Base-by-base conservation (phyloP, 208 protist genomes). In the Plasmodiophora brassicae region DNA sequence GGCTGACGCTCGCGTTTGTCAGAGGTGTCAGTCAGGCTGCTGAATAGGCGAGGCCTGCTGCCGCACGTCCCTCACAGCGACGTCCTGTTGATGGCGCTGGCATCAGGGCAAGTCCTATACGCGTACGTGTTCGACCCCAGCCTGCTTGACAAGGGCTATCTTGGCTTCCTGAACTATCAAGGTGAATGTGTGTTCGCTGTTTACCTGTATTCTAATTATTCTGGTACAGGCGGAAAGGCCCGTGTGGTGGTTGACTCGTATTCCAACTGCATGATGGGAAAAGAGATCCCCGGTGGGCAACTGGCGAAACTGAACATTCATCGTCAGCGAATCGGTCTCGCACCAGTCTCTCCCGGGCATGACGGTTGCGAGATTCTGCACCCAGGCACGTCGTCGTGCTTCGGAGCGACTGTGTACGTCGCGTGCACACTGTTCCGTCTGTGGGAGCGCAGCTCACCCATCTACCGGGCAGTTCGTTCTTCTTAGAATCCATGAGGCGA, bases 91-190 rank as follows among this genome's bases (percentile, higher is more conserved):
- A 78, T 78, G 65, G 32, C 65, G n/a, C 65, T 78, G 65, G 32
- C 65, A 5, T 78, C 65, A 38, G 5, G 14, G 14, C 65, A 78
- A 78, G 65, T 78, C n/a, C 65, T 78, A 38, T 32, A 78, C n/a
- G 32, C 65, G 41, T 78, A 38, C 32, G 32, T 78, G 10, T 78
- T 78, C n/a, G 65, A 78, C n/a, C 20, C 32, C 5, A 32, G 41
- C 20, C 41, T 38, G 65, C 65, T 78, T 5, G 65, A 78, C n/a
- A 44, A n/a, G 5, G 65, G 14, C 20, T 78, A 78, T 38, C 5
- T 8, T 36, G 14, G 65, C 32, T 78, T 78, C n/a, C 65, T 78
- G 32, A 38, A 78, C 41, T 78, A 78, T 78, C 65, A 78, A 78
- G n/a, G 65, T 78, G 10, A 5, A n/a, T n/a, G n/a, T 78, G 5